Percentiles rank a stretch among this genome's conserved stretches.
Evolutionary conservation across 306 rosid genomes (phyloP).

Genomic region (Mimosa bimucronata): DNA sequence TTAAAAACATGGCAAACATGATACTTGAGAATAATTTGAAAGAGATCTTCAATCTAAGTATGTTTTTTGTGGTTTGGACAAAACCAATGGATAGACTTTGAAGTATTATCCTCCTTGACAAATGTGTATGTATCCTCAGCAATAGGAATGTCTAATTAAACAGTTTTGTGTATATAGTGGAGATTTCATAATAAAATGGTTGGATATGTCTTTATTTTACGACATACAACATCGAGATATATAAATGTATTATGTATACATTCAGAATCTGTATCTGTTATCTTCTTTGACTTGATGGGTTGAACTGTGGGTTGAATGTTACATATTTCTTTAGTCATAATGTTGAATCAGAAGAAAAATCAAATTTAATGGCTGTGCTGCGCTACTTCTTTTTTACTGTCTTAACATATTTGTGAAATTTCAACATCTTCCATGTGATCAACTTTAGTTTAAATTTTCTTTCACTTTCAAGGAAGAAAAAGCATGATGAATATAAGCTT

Average conservation of each 20-base stretch:
- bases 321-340: neutral
- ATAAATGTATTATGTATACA: neutral
- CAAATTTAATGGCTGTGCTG: neutral
- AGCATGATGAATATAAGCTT: neutral
- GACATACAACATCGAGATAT: too few relatives aligned
- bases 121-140: neutral
- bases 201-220: too few relatives aligned
- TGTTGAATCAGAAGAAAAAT: neutral
- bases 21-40: slow-evolving; percentile 25
- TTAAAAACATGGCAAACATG: too few relatives aligned
- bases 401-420: neutral
- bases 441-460: neutral
- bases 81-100: neutral
- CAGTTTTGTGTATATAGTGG: neutral
- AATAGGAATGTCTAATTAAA: too few relatives aligned
- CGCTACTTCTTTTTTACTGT: neutral
- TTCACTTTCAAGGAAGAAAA: neutral
- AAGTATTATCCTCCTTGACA: slow-evolving; percentile 12
- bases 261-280: neutral
- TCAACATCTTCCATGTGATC: neutral
- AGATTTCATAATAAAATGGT: neutral
- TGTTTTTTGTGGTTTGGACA: slow-evolving; percentile 7
- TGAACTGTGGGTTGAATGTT: slow-evolving; percentile 2
- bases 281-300: neutral
- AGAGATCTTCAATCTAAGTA: neutral